Evolutionary conservation across 2,329 filamentous ascomycete species (phyloP).

Genomic region (Diaporthe amygdali): DNA sequence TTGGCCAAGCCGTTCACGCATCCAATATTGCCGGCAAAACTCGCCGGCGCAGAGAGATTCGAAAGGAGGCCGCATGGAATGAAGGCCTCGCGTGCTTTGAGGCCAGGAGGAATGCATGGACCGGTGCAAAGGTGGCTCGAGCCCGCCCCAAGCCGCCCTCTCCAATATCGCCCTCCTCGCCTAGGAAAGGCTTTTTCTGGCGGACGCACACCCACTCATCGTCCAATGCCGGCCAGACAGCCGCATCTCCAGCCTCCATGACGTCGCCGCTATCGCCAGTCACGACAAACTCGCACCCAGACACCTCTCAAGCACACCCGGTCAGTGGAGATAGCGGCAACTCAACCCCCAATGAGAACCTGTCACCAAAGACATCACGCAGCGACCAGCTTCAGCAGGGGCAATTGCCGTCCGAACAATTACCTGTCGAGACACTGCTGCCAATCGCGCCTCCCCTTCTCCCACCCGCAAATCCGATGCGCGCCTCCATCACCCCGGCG

Average conservation of each 20-base stretch:
- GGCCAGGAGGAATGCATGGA: constrained; percentile 82
- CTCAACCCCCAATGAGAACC: constrained; percentile 26
- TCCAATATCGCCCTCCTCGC: constrained; percentile 47
- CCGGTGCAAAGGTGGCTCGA: constrained; percentile 70
- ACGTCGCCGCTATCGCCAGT: constrained; percentile 34
- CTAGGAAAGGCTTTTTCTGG: constrained; percentile 54
- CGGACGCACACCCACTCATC: constrained; percentile 46
- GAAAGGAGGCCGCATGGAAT: constrained; percentile 78
- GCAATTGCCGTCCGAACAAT: constrained; percentile 31
- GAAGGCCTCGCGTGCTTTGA: constrained; percentile 81
- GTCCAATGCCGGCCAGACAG: constrained; percentile 39
- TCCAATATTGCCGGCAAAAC: constrained; percentile 56
- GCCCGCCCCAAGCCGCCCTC: constrained; percentile 52
- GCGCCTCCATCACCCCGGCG: constrained; percentile 74
- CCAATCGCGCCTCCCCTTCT: constrained; percentile 78
- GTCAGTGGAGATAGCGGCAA: constrained; percentile 16
- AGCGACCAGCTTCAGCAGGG: constrained; percentile 25
- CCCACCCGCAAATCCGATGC: constrained; percentile 75
- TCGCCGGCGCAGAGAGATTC: constrained; percentile 60
- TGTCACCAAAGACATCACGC: constrained; percentile 20
- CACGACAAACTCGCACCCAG: constrained; percentile 17
- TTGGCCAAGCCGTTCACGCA: constrained; percentile 47
- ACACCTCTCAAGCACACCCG: neutral
- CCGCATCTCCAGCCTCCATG: constrained; percentile 26
- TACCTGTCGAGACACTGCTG: constrained; percentile 67